These are phyloP conservation scores for Sporothrix sp. DNA, from an alignment of 2,329 filamentous ascomycete species.

Conservation along the genomic window DNA sequence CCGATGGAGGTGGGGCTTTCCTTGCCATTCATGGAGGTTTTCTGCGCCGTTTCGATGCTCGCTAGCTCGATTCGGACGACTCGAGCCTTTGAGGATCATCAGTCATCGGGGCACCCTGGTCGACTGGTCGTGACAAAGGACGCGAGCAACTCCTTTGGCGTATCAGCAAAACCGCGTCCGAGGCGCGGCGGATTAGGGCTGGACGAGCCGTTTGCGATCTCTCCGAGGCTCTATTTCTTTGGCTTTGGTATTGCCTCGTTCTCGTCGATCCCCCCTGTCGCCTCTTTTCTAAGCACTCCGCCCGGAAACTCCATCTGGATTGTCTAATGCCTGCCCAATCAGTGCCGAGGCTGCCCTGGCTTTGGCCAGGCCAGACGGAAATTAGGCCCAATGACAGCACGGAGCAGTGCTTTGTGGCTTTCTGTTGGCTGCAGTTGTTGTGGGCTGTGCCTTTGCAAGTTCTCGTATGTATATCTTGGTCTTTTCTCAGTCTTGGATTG, in stretches of 20 bases:
- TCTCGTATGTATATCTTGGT: background rate
- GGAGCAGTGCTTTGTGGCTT: conserved; percentile 19
- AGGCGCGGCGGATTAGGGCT: too few relatives aligned
- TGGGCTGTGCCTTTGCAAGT: conserved; percentile 5
- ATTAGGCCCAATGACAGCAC: conserved; percentile 29
- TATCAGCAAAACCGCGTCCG: too few relatives aligned
- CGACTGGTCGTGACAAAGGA: background rate
- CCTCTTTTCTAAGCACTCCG: too few relatives aligned
- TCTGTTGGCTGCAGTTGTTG: conserved; percentile 23
- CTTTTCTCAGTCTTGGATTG: conserved; percentile 7
- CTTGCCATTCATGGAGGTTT: conserved; percentile 8
- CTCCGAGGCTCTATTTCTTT: too few relatives aligned
- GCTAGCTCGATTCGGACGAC: conserved; percentile 10
- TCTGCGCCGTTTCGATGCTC: conserved; percentile 6
- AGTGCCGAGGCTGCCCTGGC: conserved; percentile 21
- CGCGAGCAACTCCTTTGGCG: too few relatives aligned
- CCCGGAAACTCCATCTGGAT: background rate
- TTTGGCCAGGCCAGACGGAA: conserved; percentile 26
- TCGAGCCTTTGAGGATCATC: background rate
- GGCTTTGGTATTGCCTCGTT: too few relatives aligned
- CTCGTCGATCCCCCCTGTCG: too few relatives aligned
- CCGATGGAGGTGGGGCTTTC: conserved; percentile 6
- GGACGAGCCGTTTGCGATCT: too few relatives aligned
- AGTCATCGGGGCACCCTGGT: background rate
- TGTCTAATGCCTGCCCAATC: conserved; percentile 27